Evolutionary conservation across 2,329 filamentous ascomycete genomes (phyloP), one percentile per base, ranked within the genome.

Genomic region (Aspergillus fumigatiaffinis): DNA sequence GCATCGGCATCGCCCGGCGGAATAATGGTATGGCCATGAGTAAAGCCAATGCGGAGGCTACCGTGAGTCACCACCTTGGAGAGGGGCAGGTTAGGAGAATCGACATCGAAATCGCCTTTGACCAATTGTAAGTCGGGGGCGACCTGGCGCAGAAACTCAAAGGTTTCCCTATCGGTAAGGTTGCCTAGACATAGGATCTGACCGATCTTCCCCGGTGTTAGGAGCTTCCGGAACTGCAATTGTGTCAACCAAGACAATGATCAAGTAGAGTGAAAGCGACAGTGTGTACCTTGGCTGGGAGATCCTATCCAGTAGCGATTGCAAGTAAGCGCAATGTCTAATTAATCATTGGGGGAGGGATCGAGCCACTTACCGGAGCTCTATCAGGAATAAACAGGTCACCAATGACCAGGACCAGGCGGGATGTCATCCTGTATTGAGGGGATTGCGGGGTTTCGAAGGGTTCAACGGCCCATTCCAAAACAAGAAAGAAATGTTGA

Each of bases 311-410:
- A 56, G 12, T n/a, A 59, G 7, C 44, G 46, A 58, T 63, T 51
- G 23, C 59, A 28, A 58, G 58, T 52, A 57, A 58, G 58, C 62
- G 61, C 58, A 49, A 62, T 60, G 61, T 26, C 41, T 25, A n/a
- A 32, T 55, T 48, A 54, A 38, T 46, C 21, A 50, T 38, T 41
- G 29, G 66, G 61, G 64, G 61, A 54, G 50, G 47, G 56, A 50
- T 25, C 29, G 20, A 8, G 20, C 49, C 42, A 73, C 77, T 66
- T 73, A 84, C 92, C 63, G 94, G 87, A 67, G 91, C 92, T 73
- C 92, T 84, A 77, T 96, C 92, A 68, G 92, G 92, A 77, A 96
- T 96, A 80, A 96, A 92, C 54, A 96, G 85, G 79, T 96, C 92
- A 74, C 91, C 91, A 67, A 96, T 91, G 71, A 94, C 91, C 72